Conservation (phyloP, 306 rosid genomes). For the Mucuna pruriens region DNA sequence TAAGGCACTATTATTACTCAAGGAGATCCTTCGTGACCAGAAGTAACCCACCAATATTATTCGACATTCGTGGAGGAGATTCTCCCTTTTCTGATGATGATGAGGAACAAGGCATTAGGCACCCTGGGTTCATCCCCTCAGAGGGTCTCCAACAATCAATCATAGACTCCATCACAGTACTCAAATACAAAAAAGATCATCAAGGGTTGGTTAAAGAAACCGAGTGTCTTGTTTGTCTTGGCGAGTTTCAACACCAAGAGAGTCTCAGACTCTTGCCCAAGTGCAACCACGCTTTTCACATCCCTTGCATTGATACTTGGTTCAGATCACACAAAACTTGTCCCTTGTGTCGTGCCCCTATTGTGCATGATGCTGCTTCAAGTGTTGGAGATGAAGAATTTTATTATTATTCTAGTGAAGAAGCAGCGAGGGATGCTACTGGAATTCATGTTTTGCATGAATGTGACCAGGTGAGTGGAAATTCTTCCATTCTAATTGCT, state of each 20-base stretch:
- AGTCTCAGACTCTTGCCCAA: neutral
- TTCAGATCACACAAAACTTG: neutral
- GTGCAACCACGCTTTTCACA: neutral
- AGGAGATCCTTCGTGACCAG: neutral
- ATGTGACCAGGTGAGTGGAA: neutral
- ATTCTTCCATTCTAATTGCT: neutral
- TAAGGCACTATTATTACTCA: neutral
- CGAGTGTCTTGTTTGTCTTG: constrained; percentile 3
- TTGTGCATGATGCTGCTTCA: neutral
- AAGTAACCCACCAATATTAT: constrained; percentile 1
- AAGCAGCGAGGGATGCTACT: neutral
- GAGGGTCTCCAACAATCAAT: constrained; percentile 14
- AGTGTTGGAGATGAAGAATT: neutral
- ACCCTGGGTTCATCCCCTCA: neutral
- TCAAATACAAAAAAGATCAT: neutral
- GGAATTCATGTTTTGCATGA: neutral
- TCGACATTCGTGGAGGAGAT: constrained; percentile 17
- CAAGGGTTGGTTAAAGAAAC: neutral
- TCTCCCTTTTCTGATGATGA: neutral
- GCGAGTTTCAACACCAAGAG: constrained; percentile 9
- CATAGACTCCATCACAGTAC: neutral
- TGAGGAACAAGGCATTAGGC: neutral
- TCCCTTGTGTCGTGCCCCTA: constrained; percentile 1
- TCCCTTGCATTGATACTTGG: constrained; percentile 13
- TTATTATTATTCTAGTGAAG: neutral